A percentile compares a stretch with the other conserved stretches of the same genome.
Conservation (phyloP, 495 filamentous ascomycete genomes). For the Penicillium daleae region DNA sequence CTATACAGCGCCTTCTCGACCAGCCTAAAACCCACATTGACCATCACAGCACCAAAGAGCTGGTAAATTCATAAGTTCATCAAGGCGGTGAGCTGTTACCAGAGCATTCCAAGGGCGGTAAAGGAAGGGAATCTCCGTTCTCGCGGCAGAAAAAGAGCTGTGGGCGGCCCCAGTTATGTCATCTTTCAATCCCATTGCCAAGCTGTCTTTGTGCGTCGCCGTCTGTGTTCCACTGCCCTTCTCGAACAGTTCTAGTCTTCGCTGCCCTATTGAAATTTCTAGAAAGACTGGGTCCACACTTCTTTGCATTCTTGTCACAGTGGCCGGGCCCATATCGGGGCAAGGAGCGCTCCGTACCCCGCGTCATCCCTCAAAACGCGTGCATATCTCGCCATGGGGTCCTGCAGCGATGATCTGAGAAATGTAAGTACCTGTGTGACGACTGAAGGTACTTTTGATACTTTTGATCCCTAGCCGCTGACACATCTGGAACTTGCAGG, state of each 20-base stretch:
- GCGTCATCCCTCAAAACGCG: neutral
- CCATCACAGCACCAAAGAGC: neutral
- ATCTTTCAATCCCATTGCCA: conserved; percentile 1
- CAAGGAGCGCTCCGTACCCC: neutral
- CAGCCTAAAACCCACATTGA: neutral
- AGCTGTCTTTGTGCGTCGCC: neutral
- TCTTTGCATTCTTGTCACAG: neutral
- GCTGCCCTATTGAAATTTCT: neutral
- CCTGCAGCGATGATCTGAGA: conserved; percentile 2
- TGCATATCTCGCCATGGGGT: neutral
- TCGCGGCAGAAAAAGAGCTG: conserved; percentile 1
- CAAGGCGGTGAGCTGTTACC: conserved; percentile 1
- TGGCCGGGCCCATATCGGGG: neutral
- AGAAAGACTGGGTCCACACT: neutral
- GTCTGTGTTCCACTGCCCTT: neutral
- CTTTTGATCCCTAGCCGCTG: neutral
- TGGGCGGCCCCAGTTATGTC: neutral
- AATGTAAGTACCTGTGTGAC: neutral
- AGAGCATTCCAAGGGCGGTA: neutral
- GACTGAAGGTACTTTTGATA: neutral
- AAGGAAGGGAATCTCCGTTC: neutral
- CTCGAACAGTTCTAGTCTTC: neutral
- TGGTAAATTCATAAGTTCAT: neutral
- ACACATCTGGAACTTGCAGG: conserved; percentile 26
- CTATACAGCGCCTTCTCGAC: neutral